Evolutionary conservation across 805 yeast species (phyloP), one percentile per base, ranked within the genome.

Genomic region (Lachancea sp.): DNA sequence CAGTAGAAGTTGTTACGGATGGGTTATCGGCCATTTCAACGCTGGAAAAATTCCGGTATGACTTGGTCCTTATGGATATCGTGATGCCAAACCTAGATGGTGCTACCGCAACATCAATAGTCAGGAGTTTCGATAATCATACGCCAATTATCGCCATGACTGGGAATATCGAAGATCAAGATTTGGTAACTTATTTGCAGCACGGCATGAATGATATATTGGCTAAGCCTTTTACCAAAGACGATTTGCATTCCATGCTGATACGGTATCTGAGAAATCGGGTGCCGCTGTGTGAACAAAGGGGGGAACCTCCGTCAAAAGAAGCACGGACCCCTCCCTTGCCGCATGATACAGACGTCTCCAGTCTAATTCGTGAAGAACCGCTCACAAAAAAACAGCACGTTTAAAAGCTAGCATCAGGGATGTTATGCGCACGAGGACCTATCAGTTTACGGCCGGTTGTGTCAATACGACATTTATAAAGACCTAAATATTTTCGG

Each of bases 61-160:
- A 84, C 63, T 67, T 85, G 47, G 91, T 85, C 1, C 63, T 85
- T 36, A 85, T 85, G 95, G 95, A 85, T 66, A 85, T 85, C 42
- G 91, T 85, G 18, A 85, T 85, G 93, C 95, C 95, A 11, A 85
- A 83, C 60, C 65, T 85, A 54, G 88, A 87, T 68, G 88, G 96
- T 57, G 89, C 90, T 17, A 82, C 95, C 2, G 96, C 96, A 1
- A 85, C 96, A 1, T 83, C 91, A 34, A 79, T 91, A 36, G 88
- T 93, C 39, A 74, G 98, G 54, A 79, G 83, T 16, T 86, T 87
- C 60, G 95, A 89, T 62, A 78, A 79, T 17, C 76, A 75, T 44
- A 87, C 96, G 0, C 98, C 98, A 11, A 86, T 93, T 50, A 83
- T 93, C 53, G 95, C 95, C 26, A 87, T 87, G 95, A 87, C 96